These are phyloP conservation scores for Echeveria elegans DNA, from an alignment of 164 flowering plant species.

Conservation along the genomic window DNA sequence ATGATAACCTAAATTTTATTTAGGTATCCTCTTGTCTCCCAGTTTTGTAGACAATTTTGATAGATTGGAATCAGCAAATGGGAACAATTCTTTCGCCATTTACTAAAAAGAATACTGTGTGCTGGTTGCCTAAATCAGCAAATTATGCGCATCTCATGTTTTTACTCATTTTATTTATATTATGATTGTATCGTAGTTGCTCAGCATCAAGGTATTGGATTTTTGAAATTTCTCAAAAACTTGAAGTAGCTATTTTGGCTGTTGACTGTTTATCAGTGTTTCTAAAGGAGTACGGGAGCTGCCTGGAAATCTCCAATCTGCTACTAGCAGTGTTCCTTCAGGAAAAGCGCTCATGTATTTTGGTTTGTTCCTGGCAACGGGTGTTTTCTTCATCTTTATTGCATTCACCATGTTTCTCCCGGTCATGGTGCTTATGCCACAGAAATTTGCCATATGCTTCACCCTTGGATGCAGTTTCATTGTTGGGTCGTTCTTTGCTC, in stretches of 20 bases:
- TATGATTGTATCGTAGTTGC: neutral
- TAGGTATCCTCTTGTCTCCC: neutral
- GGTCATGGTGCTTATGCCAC: conserved; percentile 92
- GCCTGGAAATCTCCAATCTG: conserved; percentile 82
- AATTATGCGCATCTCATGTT: neutral
- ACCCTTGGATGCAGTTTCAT: conserved; percentile 84
- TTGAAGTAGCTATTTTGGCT: neutral
- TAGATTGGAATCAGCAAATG: neutral
- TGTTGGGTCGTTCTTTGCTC: conserved; percentile 80
- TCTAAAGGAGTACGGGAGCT: conserved; percentile 84
- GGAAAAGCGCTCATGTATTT: conserved; percentile 88
- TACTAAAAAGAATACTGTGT: no score
- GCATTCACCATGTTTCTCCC: conserved; percentile 97
- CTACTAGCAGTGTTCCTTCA: conserved; percentile 81
- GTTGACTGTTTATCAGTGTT: conserved; percentile 37
- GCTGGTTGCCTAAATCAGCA: no score
- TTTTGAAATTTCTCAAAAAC: no score
- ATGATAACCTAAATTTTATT: neutral
- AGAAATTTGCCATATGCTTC: conserved; percentile 90
- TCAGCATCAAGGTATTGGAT: neutral
- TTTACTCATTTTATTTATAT: neutral
- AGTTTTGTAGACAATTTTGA: neutral
- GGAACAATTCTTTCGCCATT: no score
- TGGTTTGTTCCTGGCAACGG: conserved; percentile 72
- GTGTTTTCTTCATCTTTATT: conserved; percentile 83